Conservation (phyloP, 208 protist species). For the Trypanosoma vivax region DNA sequence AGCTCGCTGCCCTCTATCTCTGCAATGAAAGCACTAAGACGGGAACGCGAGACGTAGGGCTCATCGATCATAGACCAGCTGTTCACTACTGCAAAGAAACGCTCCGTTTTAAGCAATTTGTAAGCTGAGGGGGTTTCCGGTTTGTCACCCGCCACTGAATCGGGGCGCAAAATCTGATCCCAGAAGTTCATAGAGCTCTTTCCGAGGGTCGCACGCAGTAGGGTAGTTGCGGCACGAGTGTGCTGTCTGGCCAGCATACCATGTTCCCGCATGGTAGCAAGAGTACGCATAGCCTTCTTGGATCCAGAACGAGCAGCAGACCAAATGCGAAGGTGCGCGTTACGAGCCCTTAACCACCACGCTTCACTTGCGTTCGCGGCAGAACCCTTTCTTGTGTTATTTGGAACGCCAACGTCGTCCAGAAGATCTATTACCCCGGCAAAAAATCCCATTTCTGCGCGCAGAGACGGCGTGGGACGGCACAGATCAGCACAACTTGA, state of each 20-base stretch:
- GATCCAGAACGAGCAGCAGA: conserved; percentile 30
- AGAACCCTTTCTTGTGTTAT: background rate
- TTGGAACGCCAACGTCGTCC: conserved; percentile 2
- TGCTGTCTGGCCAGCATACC: conserved; percentile 49
- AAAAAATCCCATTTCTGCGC: conserved; percentile 14
- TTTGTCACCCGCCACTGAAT: background rate
- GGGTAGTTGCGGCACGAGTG: conserved; percentile 23
- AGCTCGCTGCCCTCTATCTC: conserved; percentile 21
- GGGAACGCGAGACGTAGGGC: conserved; percentile 31
- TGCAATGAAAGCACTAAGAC: conserved; percentile 23
- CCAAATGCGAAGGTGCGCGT: conserved; percentile 16
- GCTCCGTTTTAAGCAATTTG: conserved; percentile 45
- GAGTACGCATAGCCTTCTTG: conserved; percentile 30
- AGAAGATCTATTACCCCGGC: conserved; percentile 17
- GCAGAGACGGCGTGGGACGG: background rate
- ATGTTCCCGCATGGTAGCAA: conserved; percentile 61
- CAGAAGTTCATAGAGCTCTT: conserved; percentile 24
- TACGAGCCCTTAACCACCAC: conserved; percentile 14
- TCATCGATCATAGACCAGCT: conserved; percentile 40
- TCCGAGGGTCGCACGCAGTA: conserved; percentile 34
- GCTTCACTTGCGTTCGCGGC: background rate
- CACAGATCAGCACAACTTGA: conserved; percentile 15
- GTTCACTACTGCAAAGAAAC: conserved; percentile 44
- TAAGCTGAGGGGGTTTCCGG: background rate
- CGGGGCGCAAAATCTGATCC: conserved; percentile 25